Conservation (phyloP, 352 stramenopile genomes). For the Blastocystis hominis region DNA sequence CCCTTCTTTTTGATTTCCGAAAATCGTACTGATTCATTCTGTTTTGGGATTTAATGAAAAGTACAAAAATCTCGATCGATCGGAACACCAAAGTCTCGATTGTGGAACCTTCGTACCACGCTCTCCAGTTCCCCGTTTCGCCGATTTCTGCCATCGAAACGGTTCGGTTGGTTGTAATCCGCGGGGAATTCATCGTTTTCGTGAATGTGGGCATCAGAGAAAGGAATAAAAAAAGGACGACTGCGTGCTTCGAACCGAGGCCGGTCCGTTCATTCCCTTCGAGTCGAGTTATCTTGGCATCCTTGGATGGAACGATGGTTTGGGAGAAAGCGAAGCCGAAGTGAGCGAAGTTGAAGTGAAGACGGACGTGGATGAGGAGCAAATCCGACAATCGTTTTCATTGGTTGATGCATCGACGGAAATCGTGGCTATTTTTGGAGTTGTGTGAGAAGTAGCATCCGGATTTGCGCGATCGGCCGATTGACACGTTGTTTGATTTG, state of each 20-base stretch:
- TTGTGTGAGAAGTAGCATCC: constrained; percentile 1
- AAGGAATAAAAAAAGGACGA: not conserved
- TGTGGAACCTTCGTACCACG: not conserved
- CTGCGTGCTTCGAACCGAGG: not conserved
- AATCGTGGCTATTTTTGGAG: not conserved
- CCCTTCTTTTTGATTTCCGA: not conserved
- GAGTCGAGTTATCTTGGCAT: not conserved
- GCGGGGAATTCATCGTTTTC: not conserved
- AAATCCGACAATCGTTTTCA: not conserved
- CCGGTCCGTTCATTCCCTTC: not conserved
- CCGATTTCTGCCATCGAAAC: not conserved
- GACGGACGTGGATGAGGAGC: not conserved
- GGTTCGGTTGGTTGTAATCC: not conserved
- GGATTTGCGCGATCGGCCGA: not conserved
- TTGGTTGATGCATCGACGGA: not conserved
- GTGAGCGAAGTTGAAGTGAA: not conserved
- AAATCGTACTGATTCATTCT: not conserved
- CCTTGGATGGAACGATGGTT: not conserved
- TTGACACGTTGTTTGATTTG: not conserved
- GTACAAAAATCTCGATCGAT: not conserved
- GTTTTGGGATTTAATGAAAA: not conserved
- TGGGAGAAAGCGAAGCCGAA: not conserved
- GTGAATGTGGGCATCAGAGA: not conserved
- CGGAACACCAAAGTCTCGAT: not conserved
- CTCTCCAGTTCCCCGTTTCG: not conserved